A percentile compares a stretch with the other conserved stretches of the same genome.
These are phyloP conservation scores for Bocquillonia castaneifolia DNA, from an alignment of 441 rosid species.

Conservation along the genomic window DNA sequence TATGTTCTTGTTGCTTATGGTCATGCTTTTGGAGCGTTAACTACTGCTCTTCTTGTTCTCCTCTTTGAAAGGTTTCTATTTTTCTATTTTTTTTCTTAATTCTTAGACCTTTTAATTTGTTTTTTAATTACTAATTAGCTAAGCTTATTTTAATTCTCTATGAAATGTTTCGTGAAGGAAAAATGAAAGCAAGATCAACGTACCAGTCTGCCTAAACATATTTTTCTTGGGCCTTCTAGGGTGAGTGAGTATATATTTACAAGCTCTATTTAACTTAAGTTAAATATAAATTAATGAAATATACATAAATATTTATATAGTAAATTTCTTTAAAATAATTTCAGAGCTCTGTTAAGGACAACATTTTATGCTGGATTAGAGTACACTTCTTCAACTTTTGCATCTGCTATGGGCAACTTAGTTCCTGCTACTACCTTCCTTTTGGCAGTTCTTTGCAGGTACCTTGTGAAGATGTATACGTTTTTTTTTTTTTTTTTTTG, in stretches of 20 bases:
- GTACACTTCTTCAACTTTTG: conserved; percentile 8
- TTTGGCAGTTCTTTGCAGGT: conserved; percentile 11
- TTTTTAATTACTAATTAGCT: too few species aligned
- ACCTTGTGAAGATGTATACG: too few species aligned
- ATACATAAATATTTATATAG: too few species aligned
- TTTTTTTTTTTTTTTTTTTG: too few species aligned
- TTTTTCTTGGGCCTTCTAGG: too few species aligned
- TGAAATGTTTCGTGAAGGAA: too few species aligned
- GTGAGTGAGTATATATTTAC: too few species aligned
- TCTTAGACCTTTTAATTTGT: too few species aligned
- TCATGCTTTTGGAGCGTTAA: not conserved
- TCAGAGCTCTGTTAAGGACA: not conserved
- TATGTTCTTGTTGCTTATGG: conserved; percentile 9
- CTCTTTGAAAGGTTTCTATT: conserved; percentile 3
- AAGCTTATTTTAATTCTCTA: too few species aligned
- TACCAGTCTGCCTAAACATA: not conserved
- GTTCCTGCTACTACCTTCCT: conserved; percentile 10
- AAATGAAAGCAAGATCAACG: not conserved
- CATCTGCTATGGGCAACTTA: conserved; percentile 4
- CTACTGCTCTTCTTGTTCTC: not conserved
- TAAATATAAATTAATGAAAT: too few species aligned
- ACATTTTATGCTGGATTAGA: not conserved
- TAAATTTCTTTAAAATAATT: not conserved
- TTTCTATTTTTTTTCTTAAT: not conserved
- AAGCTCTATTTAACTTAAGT: too few species aligned